Conservation (phyloP, 257 asterid genomes). For the Solanum peruvianum region DNA sequence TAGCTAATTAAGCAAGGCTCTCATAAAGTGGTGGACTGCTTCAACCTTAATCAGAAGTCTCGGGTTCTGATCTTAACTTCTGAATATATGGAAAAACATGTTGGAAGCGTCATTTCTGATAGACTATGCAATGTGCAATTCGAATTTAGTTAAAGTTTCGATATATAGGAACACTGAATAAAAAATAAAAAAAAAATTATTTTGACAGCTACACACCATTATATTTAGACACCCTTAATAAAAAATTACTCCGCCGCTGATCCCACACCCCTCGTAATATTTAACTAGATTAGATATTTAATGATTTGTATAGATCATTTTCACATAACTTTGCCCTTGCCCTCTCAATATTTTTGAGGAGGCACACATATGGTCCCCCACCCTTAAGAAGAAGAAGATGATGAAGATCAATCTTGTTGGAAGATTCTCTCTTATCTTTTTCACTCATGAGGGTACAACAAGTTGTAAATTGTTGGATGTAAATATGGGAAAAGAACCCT, state of each 20-base stretch:
- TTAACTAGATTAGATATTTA: too few relatives aligned
- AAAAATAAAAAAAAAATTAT: too few relatives aligned
- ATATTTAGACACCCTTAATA: too few relatives aligned
- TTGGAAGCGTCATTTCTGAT: not conserved
- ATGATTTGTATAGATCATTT: conserved; percentile 14
- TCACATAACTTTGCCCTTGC: conserved; percentile 14
- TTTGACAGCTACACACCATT: too few relatives aligned
- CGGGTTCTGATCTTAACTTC: rapidly evolving
- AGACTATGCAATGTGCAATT: too few relatives aligned
- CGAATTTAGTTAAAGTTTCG: too few relatives aligned
- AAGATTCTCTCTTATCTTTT: conserved; percentile 23
- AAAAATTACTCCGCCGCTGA: too few relatives aligned
- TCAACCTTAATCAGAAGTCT: too few relatives aligned
- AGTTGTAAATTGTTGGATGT: not conserved
- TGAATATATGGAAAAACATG: not conserved
- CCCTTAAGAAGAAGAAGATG: not conserved
- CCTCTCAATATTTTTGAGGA: conserved; percentile 25
- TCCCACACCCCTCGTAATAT: too few relatives aligned
- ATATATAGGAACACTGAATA: too few relatives aligned
- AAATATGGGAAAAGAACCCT: not conserved
- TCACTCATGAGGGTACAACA: not conserved
- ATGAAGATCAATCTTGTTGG: conserved; percentile 38
- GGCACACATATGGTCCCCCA: conserved; percentile 33
- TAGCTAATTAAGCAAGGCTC: not conserved
- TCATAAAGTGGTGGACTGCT: not conserved